A percentile compares a stretch with the other conserved stretches of the same genome.
These are phyloP conservation scores for Priceomyces haplophilus DNA, from an alignment of 805 yeast genomes.

Conservation along the genomic window DNA sequence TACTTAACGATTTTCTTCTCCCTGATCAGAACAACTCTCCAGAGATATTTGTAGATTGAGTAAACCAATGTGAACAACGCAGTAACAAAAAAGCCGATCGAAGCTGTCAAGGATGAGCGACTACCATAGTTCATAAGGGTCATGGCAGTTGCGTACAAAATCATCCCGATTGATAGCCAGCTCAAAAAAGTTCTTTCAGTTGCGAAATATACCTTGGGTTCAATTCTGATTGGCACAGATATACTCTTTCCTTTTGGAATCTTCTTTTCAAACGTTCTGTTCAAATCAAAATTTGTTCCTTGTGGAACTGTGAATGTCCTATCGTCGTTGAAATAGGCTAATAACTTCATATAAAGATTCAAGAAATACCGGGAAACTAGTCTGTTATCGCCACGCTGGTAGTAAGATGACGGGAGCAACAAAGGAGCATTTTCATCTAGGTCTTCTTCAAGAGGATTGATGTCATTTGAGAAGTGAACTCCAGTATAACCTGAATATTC, in stretches of 20 bases:
- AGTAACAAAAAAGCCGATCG: constrained; percentile 81
- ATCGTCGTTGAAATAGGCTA: constrained; percentile 43
- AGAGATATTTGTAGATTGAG: constrained; percentile 69
- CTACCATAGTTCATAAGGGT: constrained; percentile 84
- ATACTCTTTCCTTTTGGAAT: constrained; percentile 90
- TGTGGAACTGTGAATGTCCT: constrained; percentile 43
- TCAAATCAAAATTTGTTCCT: constrained; percentile 45
- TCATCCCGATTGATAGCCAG: constrained; percentile 89
- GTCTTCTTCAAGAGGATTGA: constrained; percentile 48
- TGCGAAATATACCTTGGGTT: constrained; percentile 98
- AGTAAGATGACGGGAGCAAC: constrained; percentile 37
- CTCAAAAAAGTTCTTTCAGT: constrained; percentile 92
- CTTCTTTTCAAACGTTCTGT: constrained; percentile 44
- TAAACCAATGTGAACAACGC: constrained; percentile 73
- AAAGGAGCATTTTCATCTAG: constrained; percentile 47
- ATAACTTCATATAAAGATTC: constrained; percentile 33
- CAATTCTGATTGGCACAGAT: constrained; percentile 92
- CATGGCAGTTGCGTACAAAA: constrained; percentile 86
- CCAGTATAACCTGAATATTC: constrained; percentile 29
- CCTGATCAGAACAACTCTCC: constrained; percentile 82
- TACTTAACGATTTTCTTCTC: constrained; percentile 78
- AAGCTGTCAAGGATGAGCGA: constrained; percentile 66
- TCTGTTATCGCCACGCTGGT: constrained; percentile 21
- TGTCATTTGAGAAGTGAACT: constrained; percentile 44
- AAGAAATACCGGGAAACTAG: constrained; percentile 34